Base-by-base conservation (phyloP, 2,329 filamentous ascomycete genomes). In the Dothideomycetes sp. region DNA sequence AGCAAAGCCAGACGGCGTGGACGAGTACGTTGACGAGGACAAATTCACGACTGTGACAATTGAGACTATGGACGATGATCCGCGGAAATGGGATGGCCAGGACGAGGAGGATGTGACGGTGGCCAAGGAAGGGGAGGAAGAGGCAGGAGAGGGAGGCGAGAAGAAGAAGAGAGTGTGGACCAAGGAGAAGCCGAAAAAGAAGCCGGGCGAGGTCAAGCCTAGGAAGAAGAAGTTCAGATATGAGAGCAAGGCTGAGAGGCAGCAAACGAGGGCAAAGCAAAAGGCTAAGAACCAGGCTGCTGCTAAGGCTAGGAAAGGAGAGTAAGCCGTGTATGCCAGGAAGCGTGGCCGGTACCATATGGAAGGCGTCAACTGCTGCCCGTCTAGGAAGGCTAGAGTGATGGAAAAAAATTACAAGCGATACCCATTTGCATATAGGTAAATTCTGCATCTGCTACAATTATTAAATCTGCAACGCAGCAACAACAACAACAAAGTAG, bases 151-250 rank as follows among this genome's bases (percentile, higher is more conserved):
- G 35, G 41, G 40, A 14, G 37, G 11, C 2, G 38, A 24, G 1
- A 38, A 36, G 38, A 48, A 45, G 53, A 40, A 56, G 51, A 72
- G 65, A 56, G 53, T 59, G 34, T 67, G 65, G 65, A 69, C 65
- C 43, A 75, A 75, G 56, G 67, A 70, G 46, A 71, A 65, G 43
- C 62, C 61, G 37, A 54, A 58, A 18, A 51, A 51, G 44, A 65
- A 65, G 37, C 63, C 64, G n/a, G n/a, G n/a, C n/a, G n/a, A n/a
- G n/a, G n/a, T n/a, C 44, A 76, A 69, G 52, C 68, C 68, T 16
- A 88, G 86, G 63, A 85, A 82, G 66, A 88, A 83, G 65, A 94
- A 88, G 69, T 96, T 96, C 57, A 77, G 85, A 47, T 98, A 98
- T 60, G 86, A 96, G 65, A 83, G 73, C 46, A 94, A 94, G 65